Evolutionary conservation across 73 alveolate species (phyloP).

Genomic region (Symbiodinium pilosum): DNA sequence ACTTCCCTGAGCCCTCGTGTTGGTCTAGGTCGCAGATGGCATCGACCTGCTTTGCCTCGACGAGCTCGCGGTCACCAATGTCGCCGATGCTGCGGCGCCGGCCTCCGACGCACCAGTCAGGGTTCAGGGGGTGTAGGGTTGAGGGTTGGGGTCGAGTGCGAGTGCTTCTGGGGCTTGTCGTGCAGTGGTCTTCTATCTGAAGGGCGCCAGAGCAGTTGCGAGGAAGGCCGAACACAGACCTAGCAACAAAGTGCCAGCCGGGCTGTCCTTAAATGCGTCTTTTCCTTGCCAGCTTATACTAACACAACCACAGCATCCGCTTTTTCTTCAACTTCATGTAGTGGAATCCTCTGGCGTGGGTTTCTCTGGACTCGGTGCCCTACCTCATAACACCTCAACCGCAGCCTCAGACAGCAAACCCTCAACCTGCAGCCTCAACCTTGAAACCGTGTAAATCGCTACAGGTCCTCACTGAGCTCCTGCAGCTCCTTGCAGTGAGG

Average conservation of each 20-base stretch:
- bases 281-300: no score
- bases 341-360: no score
- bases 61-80: constrained; percentile 77
- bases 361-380: no score
- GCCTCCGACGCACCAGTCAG: not conserved
- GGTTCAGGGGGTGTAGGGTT: not conserved
- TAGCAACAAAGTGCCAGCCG: no score
- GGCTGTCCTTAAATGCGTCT: no score
- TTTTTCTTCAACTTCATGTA: no score
- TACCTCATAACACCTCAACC: no score
- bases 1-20: not conserved
- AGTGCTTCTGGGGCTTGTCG: not conserved
- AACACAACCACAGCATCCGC: no score
- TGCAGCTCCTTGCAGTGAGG: constrained; percentile 59
- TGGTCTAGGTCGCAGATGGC: constrained; percentile 5
- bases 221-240: no score
- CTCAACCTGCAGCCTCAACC: not conserved
- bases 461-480: constrained; percentile 42
- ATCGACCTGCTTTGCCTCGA: constrained; percentile 62
- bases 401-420: not conserved
- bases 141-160: not conserved
- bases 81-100: constrained; percentile 71
- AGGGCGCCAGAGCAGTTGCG: no score
- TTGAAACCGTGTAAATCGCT: not conserved
- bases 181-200: not conserved